Conservation (phyloP, 2,329 filamentous ascomycete species). For the Zymoseptoria pseudotritici region DNA sequence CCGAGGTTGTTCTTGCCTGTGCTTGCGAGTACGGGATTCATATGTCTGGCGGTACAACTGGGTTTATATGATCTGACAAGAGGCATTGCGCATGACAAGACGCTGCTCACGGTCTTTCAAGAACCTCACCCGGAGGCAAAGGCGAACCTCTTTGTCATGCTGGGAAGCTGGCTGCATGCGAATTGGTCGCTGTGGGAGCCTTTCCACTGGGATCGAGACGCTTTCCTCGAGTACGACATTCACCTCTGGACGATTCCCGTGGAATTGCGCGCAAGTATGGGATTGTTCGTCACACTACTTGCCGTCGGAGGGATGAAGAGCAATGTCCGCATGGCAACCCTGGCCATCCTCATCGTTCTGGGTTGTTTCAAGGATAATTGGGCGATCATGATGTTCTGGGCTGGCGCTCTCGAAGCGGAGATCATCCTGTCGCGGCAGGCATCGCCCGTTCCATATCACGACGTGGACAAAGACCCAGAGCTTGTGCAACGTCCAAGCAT, state of each 20-base stretch:
- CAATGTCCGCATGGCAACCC: not conserved
- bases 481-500: too few relatives aligned
- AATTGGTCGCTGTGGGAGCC: conserved; percentile 6
- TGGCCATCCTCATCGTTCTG: not conserved
- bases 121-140: not conserved
- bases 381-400: conserved; percentile 1
- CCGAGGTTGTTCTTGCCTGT: conserved; percentile 10
- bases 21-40: not conserved
- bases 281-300: conserved; percentile 2
- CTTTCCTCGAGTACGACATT: conserved; percentile 5
- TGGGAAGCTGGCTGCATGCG: not conserved
- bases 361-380: not conserved
- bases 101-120: not conserved
- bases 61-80: not conserved
- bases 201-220: conserved; percentile 1
- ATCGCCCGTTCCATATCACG: not conserved
- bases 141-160: not conserved
- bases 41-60: not conserved
- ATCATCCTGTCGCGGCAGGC: not conserved
- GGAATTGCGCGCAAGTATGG: conserved; percentile 8
- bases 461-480: not conserved
- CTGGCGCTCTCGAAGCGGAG: not conserved
- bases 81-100: not conserved
- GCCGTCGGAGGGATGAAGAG: not conserved
- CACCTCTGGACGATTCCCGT: not conserved